These are phyloP conservation scores for Sporothrix luriei DNA, from an alignment of 2,329 filamentous ascomycete genomes.

Conservation along the genomic window DNA sequence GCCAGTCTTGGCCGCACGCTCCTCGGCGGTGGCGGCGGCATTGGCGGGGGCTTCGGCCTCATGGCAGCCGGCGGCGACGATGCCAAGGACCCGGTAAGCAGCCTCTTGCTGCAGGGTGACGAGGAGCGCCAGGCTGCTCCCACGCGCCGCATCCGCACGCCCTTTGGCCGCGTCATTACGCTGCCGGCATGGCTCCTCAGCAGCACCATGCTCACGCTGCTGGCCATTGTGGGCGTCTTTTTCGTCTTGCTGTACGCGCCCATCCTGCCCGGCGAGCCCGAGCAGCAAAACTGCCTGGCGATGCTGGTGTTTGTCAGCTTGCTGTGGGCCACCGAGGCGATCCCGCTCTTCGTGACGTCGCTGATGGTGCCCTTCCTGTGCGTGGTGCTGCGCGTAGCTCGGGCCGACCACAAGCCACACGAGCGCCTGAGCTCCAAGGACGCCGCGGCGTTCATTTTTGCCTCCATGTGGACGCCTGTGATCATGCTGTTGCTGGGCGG, in stretches of 20 bases:
- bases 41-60: slow-evolving; percentile 31
- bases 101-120: slow-evolving; percentile 80
- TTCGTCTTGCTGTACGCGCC: slow-evolving; percentile 71
- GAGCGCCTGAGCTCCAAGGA: slow-evolving; percentile 74
- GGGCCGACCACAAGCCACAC: slow-evolving; percentile 69
- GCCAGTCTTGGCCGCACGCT: slow-evolving; percentile 86
- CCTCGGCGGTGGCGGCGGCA: slow-evolving; percentile 58
- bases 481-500: slow-evolving; percentile 97
- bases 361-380: slow-evolving; percentile 91
- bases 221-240: slow-evolving; percentile 73
- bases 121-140: slow-evolving; percentile 56
- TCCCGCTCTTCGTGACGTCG: slow-evolving; percentile 95
- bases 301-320: slow-evolving; percentile 92
- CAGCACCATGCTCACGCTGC: slow-evolving; percentile 74
- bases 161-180: slow-evolving; percentile 59
- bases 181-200: slow-evolving; percentile 83
- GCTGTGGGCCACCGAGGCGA: slow-evolving; percentile 96
- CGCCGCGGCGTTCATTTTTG: slow-evolving; percentile 82
- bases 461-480: slow-evolving; percentile 98
- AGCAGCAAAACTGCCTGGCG: slow-evolving; percentile 95
- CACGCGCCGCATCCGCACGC: slow-evolving; percentile 61
- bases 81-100: slow-evolving; percentile 59
- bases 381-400: slow-evolving; percentile 81
- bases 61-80: slow-evolving; percentile 32
- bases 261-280: slow-evolving; percentile 74